Evolutionary conservation across 108 stramenopile genomes (phyloP), one percentile per base, ranked within the genome.

Genomic region (Stephanodiscus triporus): DNA sequence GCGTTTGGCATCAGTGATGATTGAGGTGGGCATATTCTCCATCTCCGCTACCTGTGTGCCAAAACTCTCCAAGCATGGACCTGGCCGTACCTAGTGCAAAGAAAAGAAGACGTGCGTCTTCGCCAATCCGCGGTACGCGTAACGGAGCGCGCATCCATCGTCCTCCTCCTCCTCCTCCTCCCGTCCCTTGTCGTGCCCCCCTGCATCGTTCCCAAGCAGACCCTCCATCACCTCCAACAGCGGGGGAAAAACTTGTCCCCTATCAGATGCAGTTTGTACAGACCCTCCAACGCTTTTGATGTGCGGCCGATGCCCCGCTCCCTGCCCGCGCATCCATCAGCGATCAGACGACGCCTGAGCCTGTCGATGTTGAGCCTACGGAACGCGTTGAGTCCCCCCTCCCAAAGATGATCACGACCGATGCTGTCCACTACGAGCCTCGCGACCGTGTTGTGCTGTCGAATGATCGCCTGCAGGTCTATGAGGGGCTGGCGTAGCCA

Each of bases 41-140:
- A 97, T 91, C 67, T 89, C 90, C 13, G 98, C 99, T 13, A 98
- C 97, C 67, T 96, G 95, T 63, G 99, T 95, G 29, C 99, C 99
- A 84, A 97, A 99, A 19, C 91, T 92, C 66, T 98, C 89, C 22
- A 90, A 73, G 79, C 97, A 98, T 4, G 97, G 92, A 49, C 99
- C 99, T 4, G 88, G 84, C 50, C 78, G 77, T 36, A 99, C 97
- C 75, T 34, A 57, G 57, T 59, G 72, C 32, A 26, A 8, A 23
- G 0, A 48, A 16, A 42, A 66, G 13, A 24, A 22, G 3, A 6
- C 42, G 20, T n/a, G n/a, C n/a, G n/a, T n/a, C n/a, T n/a, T n/a
- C n/a, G n/a, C n/a, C n/a, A n/a, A n/a, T n/a, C n/a, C n/a, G n/a
- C n/a, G n/a, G n/a, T n/a, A n/a, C n/a, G n/a, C n/a, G n/a, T n/a